phyloP scores from a whole-genome alignment of 2,329 filamentous ascomycete genomes.

The Dothideomycetidae sp. region DNA sequence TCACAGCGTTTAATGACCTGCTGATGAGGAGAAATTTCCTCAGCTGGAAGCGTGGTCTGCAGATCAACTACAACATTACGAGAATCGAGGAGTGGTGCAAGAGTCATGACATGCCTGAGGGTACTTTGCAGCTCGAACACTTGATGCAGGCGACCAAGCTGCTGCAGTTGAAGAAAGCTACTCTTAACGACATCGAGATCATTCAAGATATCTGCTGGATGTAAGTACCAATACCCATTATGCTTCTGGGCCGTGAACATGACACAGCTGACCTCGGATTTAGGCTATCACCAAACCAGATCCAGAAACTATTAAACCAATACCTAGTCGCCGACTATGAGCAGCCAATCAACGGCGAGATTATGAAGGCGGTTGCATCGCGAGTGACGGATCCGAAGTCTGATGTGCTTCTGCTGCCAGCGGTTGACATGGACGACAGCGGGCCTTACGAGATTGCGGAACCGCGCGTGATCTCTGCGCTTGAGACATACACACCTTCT shows the following conservation, averaged over 20 bases:
- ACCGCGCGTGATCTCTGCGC: conserved; percentile 82
- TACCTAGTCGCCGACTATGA: conserved; percentile 98
- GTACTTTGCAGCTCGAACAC: conserved; percentile 92
- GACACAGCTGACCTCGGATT: conserved; percentile 49
- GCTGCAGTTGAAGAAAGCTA: conserved; percentile 96
- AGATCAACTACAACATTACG: conserved; percentile 99
- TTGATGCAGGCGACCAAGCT: conserved; percentile 99
- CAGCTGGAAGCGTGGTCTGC: conserved; percentile 95
- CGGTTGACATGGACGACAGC: conserved; percentile 98
- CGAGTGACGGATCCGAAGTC: conserved; percentile 89
- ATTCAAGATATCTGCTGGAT: conserved; percentile 99
- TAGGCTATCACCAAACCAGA: conserved; percentile 94
- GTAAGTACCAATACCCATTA: conserved; percentile 43
- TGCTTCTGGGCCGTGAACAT: conserved; percentile 71
- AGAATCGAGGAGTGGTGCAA: conserved; percentile 99
- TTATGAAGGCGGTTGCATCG: conserved; percentile 98
- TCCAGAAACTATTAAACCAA: conserved; percentile 96
- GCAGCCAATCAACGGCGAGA: conserved; percentile 97
- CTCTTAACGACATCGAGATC: conserved; percentile 97
- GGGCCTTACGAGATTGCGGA: conserved; percentile 98
- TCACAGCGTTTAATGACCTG: conserved; percentile 96
- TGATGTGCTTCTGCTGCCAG: conserved; percentile 80
- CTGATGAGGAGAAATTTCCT: conserved; percentile 97
- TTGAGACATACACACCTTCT: conserved; percentile 96
- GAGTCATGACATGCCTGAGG: conserved; percentile 98